Evolutionary conservation across 2,329 filamentous ascomycete species (phyloP).

Genomic region (Metarhizium guizhouense): DNA sequence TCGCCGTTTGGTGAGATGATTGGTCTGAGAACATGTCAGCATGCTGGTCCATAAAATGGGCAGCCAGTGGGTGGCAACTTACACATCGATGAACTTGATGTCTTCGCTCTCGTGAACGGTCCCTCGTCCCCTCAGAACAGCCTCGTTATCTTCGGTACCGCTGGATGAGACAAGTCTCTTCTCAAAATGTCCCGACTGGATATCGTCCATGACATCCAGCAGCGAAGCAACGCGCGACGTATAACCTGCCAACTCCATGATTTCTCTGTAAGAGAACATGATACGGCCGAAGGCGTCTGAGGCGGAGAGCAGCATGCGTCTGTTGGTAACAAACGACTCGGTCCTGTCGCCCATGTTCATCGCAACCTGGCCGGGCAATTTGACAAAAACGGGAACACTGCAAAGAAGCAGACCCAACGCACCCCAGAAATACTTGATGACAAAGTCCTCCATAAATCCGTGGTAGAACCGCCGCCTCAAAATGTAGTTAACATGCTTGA

Average conservation of each 20-base stretch:
- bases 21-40: conserved; percentile 37
- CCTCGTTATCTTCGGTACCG: conserved; percentile 70
- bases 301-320: conserved; percentile 81
- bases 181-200: conserved; percentile 82
- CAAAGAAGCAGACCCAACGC: conserved; percentile 85
- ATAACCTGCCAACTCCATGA: conserved; percentile 92
- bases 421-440: conserved; percentile 99
- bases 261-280: conserved; percentile 97
- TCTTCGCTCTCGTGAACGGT: conserved; percentile 72
- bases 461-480: conserved; percentile 86
- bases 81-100: conserved; percentile 79
- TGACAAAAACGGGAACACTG: conserved; percentile 93
- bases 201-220: conserved; percentile 89
- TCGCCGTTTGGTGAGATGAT: conserved; percentile 97
- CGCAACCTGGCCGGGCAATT: conserved; percentile 62
- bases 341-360: conserved; percentile 63
- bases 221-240: conserved; percentile 86
- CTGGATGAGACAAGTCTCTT: conserved; percentile 93
- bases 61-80: conserved; percentile 21
- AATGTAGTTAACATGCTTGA: conserved; percentile 98
- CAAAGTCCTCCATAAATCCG: conserved; percentile 99
- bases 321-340: conserved; percentile 84
- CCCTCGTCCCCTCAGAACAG: conserved; percentile 74
- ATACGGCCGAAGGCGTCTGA: conserved; percentile 92
- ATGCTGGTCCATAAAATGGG: neutral